Conservation (phyloP, 2,329 filamentous ascomycete genomes). For the Cordyceps sp. region DNA sequence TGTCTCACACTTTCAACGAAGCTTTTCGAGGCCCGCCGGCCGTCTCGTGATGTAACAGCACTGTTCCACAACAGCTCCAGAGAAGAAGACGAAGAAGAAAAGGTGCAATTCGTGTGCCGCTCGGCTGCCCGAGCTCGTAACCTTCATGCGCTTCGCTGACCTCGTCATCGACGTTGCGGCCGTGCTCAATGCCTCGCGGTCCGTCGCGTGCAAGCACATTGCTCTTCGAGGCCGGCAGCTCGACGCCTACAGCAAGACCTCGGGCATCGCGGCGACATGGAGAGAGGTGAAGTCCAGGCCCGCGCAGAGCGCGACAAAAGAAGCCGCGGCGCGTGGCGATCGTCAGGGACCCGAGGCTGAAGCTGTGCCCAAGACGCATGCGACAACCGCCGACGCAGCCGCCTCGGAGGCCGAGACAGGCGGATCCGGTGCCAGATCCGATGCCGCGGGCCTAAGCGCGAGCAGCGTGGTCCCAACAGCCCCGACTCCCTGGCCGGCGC, state of each 20-base stretch:
- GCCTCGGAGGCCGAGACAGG: too few relatives aligned
- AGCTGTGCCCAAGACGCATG: neutral
- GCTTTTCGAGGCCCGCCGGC: too few relatives aligned
- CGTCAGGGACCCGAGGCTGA: neutral
- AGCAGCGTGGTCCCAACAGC: neutral
- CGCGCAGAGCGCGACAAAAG: neutral
- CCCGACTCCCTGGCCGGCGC: neutral
- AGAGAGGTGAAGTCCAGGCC: slow-evolving; percentile 6
- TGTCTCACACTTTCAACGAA: too few relatives aligned
- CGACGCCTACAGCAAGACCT: slow-evolving; percentile 30
- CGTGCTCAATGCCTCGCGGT: slow-evolving; percentile 52
- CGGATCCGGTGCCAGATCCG: too few relatives aligned
- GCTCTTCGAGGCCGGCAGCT: slow-evolving; percentile 39
- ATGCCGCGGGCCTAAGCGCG: too few relatives aligned
- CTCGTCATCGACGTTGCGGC: slow-evolving; percentile 52
- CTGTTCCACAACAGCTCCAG: too few relatives aligned
- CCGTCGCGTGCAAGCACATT: slow-evolving; percentile 46
- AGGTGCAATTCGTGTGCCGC: too few relatives aligned
- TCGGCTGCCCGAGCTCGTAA: too few relatives aligned
- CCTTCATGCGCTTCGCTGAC: slow-evolving; percentile 47
- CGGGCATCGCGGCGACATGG: slow-evolving; percentile 22
- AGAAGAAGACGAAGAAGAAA: too few relatives aligned
- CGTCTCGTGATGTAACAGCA: too few relatives aligned
- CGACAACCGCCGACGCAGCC: neutral
- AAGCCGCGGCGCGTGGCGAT: neutral